Conservation (phyloP, 768 basidiomycete genomes). For the Tricholoma furcatifolium region DNA sequence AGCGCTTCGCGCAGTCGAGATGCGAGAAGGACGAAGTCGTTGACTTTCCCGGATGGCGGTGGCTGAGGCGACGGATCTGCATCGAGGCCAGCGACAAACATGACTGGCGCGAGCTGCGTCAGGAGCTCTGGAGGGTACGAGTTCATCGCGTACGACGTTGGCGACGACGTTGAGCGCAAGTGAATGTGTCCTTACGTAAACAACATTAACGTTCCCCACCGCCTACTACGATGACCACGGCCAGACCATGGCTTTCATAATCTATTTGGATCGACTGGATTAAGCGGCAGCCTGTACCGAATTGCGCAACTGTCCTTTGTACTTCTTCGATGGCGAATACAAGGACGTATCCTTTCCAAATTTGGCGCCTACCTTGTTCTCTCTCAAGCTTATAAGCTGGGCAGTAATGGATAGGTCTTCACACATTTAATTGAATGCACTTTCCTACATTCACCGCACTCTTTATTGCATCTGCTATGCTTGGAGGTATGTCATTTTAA, state of each 20-base stretch:
- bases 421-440: slow-evolving; percentile 3
- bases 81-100: slow-evolving; percentile 92
- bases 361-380: slow-evolving; percentile 1
- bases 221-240: not conserved
- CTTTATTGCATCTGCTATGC: not conserved
- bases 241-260: no score
- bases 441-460: slow-evolving; percentile 6
- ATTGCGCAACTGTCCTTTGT: not conserved
- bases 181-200: slow-evolving; percentile 1
- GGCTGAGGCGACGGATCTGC: slow-evolving; percentile 23
- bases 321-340: not conserved
- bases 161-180: not conserved
- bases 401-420: not conserved
- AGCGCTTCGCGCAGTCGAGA: slow-evolving; percentile 70
- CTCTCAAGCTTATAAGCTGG: not conserved
- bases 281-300: not conserved
- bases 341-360: not conserved
- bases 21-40: slow-evolving; percentile 64
- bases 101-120: slow-evolving; percentile 85
- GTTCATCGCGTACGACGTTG: slow-evolving; percentile 58
- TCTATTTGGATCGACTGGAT: no score
- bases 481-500: not conserved
- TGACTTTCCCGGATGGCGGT: slow-evolving; percentile 26
- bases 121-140: slow-evolving; percentile 90
- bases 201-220: not conserved